phyloP scores from a whole-genome alignment of 208 protist species.

The Trichomonas vaginalis region DNA sequence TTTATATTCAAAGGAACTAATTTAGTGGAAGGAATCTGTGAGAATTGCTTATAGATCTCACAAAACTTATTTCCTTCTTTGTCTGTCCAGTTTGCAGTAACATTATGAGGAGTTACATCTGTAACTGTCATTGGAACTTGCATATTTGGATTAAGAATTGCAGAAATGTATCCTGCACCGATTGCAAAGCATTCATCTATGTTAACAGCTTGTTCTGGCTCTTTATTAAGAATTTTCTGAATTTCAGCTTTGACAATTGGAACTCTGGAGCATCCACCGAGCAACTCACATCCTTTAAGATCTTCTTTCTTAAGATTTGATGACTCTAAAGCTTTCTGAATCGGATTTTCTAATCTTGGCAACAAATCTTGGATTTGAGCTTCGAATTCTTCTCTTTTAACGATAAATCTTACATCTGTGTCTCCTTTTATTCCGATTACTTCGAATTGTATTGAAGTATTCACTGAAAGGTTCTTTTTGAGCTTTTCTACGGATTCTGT shows the following conservation, averaged over 20 bases:
- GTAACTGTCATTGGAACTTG: neutral
- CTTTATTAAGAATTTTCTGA: neutral
- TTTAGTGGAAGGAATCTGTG: neutral
- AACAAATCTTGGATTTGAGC: neutral
- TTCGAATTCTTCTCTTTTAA: constrained; percentile 30
- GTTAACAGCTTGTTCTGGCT: neutral
- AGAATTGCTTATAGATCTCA: neutral
- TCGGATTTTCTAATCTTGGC: constrained; percentile 17
- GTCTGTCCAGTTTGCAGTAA: neutral
- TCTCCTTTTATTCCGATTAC: constrained; percentile 27
- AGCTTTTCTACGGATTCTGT: neutral
- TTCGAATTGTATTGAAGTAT: constrained; percentile 21
- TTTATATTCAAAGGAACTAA: neutral
- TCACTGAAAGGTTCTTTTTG: constrained; percentile 27
- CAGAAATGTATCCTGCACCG: neutral
- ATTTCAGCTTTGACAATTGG: constrained; percentile 21
- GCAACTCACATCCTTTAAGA: constrained; percentile 22
- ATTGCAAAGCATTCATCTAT: neutral
- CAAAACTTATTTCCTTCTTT: neutral
- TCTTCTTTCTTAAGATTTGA: constrained; percentile 20
- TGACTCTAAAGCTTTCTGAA: neutral
- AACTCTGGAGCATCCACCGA: constrained; percentile 27
- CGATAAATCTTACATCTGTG: constrained; percentile 19
- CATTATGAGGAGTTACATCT: neutral
- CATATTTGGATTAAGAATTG: neutral